A percentile compares a stretch with the other conserved stretches of the same genome.
Evolutionary conservation across 441 rosid species (phyloP).

Genomic region (Pelargonium australe): DNA sequence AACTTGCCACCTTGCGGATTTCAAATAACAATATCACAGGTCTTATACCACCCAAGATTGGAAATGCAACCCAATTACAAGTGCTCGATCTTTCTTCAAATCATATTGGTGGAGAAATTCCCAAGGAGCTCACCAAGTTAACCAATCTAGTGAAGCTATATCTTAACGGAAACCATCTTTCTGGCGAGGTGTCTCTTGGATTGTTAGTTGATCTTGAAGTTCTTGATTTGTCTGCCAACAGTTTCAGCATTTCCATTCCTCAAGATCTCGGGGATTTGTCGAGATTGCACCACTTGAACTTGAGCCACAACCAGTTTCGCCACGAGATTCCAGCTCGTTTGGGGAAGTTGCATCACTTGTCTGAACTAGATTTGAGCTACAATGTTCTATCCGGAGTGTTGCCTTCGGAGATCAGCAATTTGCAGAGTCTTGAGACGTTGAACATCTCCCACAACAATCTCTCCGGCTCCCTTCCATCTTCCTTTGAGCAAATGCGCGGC

Average conservation of each 20-base stretch:
- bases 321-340: slow-evolving; percentile 18
- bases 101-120: slow-evolving; percentile 30
- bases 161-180: slow-evolving; percentile 23
- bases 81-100: slow-evolving; percentile 30
- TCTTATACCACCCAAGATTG: slow-evolving; percentile 25
- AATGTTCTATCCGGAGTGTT: slow-evolving; percentile 21
- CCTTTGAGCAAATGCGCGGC: slow-evolving; percentile 7
- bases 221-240: slow-evolving; percentile 23
- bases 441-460: slow-evolving; percentile 33
- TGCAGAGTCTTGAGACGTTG: slow-evolving; percentile 18
- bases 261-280: not conserved
- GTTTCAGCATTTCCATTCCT: slow-evolving; percentile 15
- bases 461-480: slow-evolving; percentile 16
- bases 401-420: slow-evolving; percentile 4
- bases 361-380: slow-evolving; percentile 19
- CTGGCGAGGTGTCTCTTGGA: slow-evolving; percentile 23
- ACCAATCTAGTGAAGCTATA: not conserved
- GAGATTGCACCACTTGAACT: slow-evolving; percentile 13
- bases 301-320: not conserved
- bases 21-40: slow-evolving; percentile 26
- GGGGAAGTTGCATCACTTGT: slow-evolving; percentile 8
- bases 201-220: slow-evolving; percentile 1
- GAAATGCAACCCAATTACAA: slow-evolving; percentile 13
- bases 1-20: slow-evolving; percentile 13
- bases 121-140: slow-evolving; percentile 22